Percentiles rank a stretch among this genome's conserved stretches.
Conservation (phyloP, 2,329 filamentous ascomycete species). For the Fusarium metavorans region DNA sequence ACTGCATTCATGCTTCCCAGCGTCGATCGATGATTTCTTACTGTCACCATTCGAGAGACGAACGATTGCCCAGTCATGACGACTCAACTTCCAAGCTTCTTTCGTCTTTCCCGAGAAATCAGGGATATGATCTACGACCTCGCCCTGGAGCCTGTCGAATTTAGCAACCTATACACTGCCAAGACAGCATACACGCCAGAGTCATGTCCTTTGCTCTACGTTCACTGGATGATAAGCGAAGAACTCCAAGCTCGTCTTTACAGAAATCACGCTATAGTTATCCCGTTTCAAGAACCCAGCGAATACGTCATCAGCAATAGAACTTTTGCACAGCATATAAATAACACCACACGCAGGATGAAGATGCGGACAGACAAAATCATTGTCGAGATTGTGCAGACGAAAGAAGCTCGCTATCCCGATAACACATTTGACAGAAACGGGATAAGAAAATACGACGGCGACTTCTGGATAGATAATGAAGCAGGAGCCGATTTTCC, state of each 20-base stretch:
- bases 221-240: not conserved
- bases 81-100: not conserved
- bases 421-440: not conserved
- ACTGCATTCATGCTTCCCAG: not conserved
- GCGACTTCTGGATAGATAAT: not conserved
- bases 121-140: conserved; percentile 12
- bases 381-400: not conserved
- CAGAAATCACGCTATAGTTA: conserved; percentile 2
- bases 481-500: not conserved
- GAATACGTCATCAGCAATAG: not conserved
- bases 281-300: conserved; percentile 9
- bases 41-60: not conserved
- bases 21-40: too few species aligned
- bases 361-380: not conserved
- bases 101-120: conserved; percentile 5
- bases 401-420: not conserved
- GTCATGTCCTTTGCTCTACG: conserved; percentile 3
- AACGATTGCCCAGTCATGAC: not conserved
- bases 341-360: not conserved
- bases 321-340: not conserved
- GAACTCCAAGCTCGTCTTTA: conserved; percentile 9
- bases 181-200: conserved; percentile 7
- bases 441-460: not conserved
- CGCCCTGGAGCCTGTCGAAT: not conserved
- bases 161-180: not conserved